phyloP scores from a whole-genome alignment of 768 basidiomycete species.

The Boletus tylopilopsis region DNA sequence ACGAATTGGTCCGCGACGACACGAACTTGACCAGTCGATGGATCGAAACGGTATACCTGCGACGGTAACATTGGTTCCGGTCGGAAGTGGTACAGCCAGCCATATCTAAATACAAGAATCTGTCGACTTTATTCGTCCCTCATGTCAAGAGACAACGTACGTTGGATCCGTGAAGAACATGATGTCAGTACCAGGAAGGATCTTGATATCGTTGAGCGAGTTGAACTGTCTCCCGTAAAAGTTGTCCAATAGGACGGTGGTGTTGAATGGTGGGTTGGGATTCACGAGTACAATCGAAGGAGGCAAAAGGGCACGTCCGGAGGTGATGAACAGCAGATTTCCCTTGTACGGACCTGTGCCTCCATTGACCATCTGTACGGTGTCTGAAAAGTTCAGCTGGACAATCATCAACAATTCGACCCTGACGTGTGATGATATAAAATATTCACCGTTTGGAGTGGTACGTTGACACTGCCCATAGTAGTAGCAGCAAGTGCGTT shows the following conservation, averaged over 20 bases:
- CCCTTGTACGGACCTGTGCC: constrained; percentile 61
- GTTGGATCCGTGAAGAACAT: constrained; percentile 73
- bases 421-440: neutral
- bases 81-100: constrained; percentile 63
- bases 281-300: constrained; percentile 64
- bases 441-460: constrained; percentile 37
- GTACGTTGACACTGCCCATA: constrained; percentile 42
- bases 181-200: constrained; percentile 61
- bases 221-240: constrained; percentile 80
- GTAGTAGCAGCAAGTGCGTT: constrained; percentile 36
- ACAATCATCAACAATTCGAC: constrained; percentile 2
- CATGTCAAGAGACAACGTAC: constrained; percentile 35
- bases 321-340: constrained; percentile 57
- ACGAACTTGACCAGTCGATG: constrained; percentile 56
- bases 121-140: neutral
- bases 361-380: constrained; percentile 68
- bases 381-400: constrained; percentile 55
- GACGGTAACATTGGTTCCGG: constrained; percentile 48
- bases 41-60: constrained; percentile 38
- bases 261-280: constrained; percentile 58
- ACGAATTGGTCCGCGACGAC: constrained; percentile 78
- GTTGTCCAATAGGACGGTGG: constrained; percentile 70
- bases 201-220: constrained; percentile 75
- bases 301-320: constrained; percentile 60
- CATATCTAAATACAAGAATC: constrained; percentile 44